Conservation (phyloP, 73 alveolate species). For the Tetrahymena malaccensis region DNA sequence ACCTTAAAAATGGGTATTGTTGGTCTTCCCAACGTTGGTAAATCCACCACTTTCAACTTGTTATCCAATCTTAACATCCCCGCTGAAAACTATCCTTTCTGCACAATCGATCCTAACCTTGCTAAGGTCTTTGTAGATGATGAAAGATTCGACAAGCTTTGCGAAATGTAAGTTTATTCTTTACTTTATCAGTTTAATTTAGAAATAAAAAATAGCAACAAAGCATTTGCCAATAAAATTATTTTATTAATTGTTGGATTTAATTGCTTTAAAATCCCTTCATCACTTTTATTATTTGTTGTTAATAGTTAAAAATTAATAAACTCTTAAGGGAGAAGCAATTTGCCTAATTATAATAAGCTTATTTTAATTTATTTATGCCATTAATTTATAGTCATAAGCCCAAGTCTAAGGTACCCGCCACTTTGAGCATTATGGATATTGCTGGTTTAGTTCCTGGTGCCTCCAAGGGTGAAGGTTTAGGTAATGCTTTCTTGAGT, state of each 20-base stretch:
- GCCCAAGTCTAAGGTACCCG: slow-evolving; percentile 87
- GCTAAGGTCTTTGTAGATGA: slow-evolving; percentile 96
- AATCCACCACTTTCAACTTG: slow-evolving; percentile 43
- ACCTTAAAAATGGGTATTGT: slow-evolving; percentile 95
- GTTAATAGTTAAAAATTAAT: too few relatives aligned
- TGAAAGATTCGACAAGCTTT: slow-evolving; percentile 78
- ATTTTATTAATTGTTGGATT: too few relatives aligned
- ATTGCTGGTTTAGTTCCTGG: slow-evolving; percentile 97
- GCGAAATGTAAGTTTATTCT: background rate
- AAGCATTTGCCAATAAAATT: too few relatives aligned
- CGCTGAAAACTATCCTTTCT: slow-evolving; percentile 98
- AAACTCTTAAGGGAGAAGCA: too few relatives aligned
- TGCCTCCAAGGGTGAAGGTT: slow-evolving; percentile 97
- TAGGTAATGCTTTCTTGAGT: slow-evolving; percentile 95
- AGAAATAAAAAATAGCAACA: background rate
- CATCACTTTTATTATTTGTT: too few relatives aligned
- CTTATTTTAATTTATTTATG: too few relatives aligned
- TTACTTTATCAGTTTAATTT: background rate
- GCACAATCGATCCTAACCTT: slow-evolving; percentile 97
- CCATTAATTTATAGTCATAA: slow-evolving; percentile 8
- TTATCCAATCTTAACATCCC: slow-evolving; percentile 66
- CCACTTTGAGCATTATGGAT: slow-evolving; percentile 84
- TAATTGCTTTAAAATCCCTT: too few relatives aligned
- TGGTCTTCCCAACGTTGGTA: slow-evolving; percentile 98
- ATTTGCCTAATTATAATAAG: too few relatives aligned